phyloP scores from a whole-genome alignment of 495 filamentous ascomycete species.

The Aspergillus coremiiformis region DNA sequence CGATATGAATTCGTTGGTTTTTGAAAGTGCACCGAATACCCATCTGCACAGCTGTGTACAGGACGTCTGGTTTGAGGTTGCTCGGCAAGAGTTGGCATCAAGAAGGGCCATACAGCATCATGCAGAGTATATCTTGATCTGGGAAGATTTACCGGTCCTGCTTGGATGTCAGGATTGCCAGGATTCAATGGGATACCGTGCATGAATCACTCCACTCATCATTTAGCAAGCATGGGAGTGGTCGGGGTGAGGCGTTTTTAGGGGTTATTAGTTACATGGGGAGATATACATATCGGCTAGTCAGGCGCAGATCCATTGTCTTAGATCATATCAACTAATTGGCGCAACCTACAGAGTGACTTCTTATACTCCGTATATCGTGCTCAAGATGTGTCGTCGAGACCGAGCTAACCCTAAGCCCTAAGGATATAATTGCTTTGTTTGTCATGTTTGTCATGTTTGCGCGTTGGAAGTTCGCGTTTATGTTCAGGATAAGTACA shows the following conservation, averaged over 20 bases:
- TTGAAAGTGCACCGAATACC: constrained; percentile 24
- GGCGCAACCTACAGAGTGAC: neutral
- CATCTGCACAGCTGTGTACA: constrained; percentile 30
- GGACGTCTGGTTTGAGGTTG: constrained; percentile 41
- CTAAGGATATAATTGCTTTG: neutral
- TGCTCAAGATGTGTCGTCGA: neutral
- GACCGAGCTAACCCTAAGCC: neutral
- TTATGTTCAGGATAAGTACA: neutral
- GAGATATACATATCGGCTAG: neutral
- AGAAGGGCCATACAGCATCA: constrained; percentile 28
- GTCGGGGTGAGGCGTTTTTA: constrained; percentile 7
- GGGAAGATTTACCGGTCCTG: constrained; percentile 30
- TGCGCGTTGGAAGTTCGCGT: neutral
- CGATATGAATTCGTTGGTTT: constrained; percentile 35
- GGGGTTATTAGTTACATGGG: neutral
- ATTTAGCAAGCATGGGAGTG: constrained; percentile 6
- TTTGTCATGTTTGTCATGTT: neutral
- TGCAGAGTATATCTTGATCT: constrained; percentile 26
- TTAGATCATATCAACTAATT: neutral
- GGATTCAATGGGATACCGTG: constrained; percentile 27
- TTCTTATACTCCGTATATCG: neutral
- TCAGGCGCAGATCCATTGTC: neutral
- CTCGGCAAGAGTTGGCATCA: constrained; percentile 24
- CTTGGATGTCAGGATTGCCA: constrained; percentile 33
- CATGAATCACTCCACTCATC: constrained; percentile 16